These are phyloP conservation scores for Naematelia aurantialba DNA, from an alignment of 768 basidiomycete species.

Conservation along the genomic window DNA sequence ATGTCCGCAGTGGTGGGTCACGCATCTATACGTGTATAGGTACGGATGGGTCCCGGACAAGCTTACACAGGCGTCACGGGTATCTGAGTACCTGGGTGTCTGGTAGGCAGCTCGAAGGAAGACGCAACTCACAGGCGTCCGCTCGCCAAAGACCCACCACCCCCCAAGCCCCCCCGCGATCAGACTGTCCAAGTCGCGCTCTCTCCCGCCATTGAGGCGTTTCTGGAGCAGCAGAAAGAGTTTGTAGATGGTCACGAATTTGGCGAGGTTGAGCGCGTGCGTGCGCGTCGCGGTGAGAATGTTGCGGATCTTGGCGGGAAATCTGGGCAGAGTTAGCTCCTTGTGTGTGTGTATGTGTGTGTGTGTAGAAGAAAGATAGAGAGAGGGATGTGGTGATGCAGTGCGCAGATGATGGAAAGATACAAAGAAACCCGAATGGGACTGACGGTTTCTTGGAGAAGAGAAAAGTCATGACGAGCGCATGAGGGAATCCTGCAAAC, in stretches of 20 bases:
- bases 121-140: conserved; percentile 52
- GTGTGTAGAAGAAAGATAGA: not conserved
- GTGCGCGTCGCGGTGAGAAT: conserved; percentile 83
- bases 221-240: conserved; percentile 74
- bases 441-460: conserved; percentile 89
- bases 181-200: conserved; percentile 77
- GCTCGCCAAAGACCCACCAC: conserved; percentile 56
- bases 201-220: conserved; percentile 71
- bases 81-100: not conserved
- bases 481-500: conserved; percentile 74
- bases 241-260: conserved; percentile 94
- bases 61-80: not conserved
- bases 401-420: not conserved
- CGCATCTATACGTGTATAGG: not conserved
- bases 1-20: not conserved
- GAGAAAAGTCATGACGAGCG: conserved; percentile 89
- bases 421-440: no score
- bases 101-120: not conserved
- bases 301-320: conserved; percentile 45
- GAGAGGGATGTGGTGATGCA: not conserved
- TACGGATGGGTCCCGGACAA: not conserved
- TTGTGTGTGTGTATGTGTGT: no score
- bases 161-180: conserved; percentile 89
- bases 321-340: conserved; percentile 19
- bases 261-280: conserved; percentile 85